These are phyloP conservation scores for Pseudohyphozyma bogoriensis DNA, from an alignment of 768 basidiomycete genomes.

Conservation along the genomic window DNA sequence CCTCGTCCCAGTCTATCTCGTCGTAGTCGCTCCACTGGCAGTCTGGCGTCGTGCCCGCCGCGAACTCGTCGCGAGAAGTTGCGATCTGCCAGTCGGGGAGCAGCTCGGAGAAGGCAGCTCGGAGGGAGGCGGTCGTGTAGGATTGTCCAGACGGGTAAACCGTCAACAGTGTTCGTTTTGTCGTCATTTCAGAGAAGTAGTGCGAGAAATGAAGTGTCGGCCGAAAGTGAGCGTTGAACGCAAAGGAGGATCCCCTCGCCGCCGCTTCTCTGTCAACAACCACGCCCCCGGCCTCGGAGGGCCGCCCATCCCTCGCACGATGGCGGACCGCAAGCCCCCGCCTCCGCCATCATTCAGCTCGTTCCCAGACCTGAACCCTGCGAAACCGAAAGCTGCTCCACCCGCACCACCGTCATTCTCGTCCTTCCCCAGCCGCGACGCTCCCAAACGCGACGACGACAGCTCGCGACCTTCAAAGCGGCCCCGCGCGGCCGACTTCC, in stretches of 20 bases:
- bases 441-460: not conserved
- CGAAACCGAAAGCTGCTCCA: not conserved
- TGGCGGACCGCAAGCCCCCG: no score
- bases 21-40: slow-evolving; percentile 27
- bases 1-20: slow-evolving; percentile 22
- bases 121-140: slow-evolving; percentile 15
- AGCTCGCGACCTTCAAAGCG: not conserved
- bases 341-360: slow-evolving; percentile 16
- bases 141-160: slow-evolving; percentile 11
- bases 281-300: not conserved
- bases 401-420: slow-evolving; percentile 10
- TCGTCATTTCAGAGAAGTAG: no score
- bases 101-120: slow-evolving; percentile 4
- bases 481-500: slow-evolving; percentile 3
- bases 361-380: slow-evolving; percentile 4
- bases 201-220: no score
- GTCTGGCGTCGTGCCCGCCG: slow-evolving; percentile 1
- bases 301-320: not conserved
- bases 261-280: not conserved
- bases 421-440: slow-evolving; percentile 17
- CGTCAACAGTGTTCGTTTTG: no score
- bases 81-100: slow-evolving; percentile 1
- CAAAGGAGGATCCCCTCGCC: no score
- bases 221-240: no score
- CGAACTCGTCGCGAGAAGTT: not conserved